phyloP scores from a whole-genome alignment of 208 protist genomes.

The Acanthamoeba healyi region DNA sequence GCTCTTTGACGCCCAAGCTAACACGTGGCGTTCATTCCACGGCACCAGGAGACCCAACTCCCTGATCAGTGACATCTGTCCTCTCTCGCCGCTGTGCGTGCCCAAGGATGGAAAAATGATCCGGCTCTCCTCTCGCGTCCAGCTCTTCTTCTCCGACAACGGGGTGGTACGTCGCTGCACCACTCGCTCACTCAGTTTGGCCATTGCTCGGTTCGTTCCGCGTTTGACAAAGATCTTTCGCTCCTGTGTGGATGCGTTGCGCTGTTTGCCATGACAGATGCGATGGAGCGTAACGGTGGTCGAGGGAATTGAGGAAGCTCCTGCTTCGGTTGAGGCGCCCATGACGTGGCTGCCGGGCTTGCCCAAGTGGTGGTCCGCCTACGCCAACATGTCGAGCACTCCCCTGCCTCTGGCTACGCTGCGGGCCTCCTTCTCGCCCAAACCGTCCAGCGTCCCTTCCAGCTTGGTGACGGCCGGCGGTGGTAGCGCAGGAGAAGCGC shows the following conservation, averaged over 20 bases:
- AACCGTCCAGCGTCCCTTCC: not conserved
- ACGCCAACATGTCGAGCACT: not conserved
- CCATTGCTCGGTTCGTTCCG: too few species aligned
- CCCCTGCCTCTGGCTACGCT: not conserved
- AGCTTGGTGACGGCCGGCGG: not conserved
- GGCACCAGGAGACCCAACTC: not conserved
- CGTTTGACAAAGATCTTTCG: too few species aligned
- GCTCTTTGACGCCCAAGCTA: too few species aligned
- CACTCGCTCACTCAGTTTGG: too few species aligned
- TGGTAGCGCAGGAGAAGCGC: not conserved
- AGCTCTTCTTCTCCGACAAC: conserved; percentile 35
- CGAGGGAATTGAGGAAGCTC: not conserved
- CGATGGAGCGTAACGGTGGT: not conserved
- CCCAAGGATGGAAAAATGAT: conserved; percentile 52
- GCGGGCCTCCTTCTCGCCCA: not conserved
- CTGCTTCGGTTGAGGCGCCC: not conserved
- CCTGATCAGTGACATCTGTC: conserved; percentile 1
- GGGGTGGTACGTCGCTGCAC: conserved; percentile 44
- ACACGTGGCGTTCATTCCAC: not conserved
- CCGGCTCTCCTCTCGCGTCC: not conserved
- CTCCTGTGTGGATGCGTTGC: too few species aligned
- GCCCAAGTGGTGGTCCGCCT: conserved; percentile 65
- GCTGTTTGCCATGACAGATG: too few species aligned
- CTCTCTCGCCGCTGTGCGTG: not conserved
- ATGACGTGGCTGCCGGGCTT: conserved; percentile 45